These are phyloP conservation scores for Brassica nigra DNA, from an alignment of 345 rosid species.

Conservation along the genomic window DNA sequence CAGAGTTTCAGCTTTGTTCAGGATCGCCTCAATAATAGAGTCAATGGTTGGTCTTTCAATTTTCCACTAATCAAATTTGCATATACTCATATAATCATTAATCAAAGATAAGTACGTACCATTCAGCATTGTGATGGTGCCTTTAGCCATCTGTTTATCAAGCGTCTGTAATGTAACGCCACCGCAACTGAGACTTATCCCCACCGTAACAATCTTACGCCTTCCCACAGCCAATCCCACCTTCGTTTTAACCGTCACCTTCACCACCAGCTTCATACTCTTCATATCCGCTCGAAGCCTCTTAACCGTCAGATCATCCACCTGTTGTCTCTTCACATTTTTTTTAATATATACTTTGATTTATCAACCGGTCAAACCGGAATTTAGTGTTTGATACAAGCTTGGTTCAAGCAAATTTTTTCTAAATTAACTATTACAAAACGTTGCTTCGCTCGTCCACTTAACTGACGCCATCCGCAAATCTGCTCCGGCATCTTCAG, in stretches of 20 bases:
- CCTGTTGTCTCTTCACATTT: constrained; percentile 44
- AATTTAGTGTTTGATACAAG: background rate
- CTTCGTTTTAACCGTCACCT: constrained; percentile 54
- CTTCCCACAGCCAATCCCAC: constrained; percentile 51
- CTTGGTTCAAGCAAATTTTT: background rate
- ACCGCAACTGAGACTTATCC: constrained; percentile 52
- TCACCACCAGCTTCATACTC: constrained; percentile 53
- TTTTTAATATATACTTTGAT: background rate
- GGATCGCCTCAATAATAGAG: too few relatives aligned
- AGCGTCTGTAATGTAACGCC: constrained; percentile 49
- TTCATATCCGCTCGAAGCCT: constrained; percentile 43
- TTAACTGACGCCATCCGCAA: background rate
- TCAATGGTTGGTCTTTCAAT: background rate
- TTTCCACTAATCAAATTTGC: background rate
- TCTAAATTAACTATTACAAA: background rate
- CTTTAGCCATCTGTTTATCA: constrained; percentile 56
- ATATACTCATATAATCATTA: background rate
- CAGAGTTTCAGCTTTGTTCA: too few relatives aligned
- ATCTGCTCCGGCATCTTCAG: background rate
- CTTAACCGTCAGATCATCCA: constrained; percentile 47
- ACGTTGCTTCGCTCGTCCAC: background rate
- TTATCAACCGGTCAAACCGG: background rate
- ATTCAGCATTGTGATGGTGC: constrained; percentile 54
- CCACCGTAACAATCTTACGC: constrained; percentile 50
- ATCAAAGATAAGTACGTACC: constrained; percentile 45